A percentile compares a stretch with the other conserved stretches of the same genome.
phyloP scores from a whole-genome alignment of 2,329 filamentous ascomycete species.

The Trichophyton benhamiae region DNA sequence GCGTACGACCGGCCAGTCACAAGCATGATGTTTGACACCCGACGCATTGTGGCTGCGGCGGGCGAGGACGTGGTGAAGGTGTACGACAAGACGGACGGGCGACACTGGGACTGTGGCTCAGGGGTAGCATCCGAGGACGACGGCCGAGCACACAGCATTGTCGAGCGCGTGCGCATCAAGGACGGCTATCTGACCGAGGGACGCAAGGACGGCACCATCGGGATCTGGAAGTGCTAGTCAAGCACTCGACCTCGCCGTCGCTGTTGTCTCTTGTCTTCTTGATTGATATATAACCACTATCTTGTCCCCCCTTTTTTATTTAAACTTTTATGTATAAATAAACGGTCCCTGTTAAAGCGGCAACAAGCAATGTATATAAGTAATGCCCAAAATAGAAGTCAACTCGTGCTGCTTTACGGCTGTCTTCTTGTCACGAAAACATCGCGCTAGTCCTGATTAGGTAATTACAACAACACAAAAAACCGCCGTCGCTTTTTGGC shows the following conservation, averaged over 20 bases:
- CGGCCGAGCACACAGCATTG: constrained; percentile 51
- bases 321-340: background rate
- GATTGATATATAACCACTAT: no score
- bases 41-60: constrained; percentile 78
- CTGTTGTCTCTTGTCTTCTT: background rate
- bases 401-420: background rate
- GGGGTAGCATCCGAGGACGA: constrained; percentile 57
- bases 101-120: constrained; percentile 92
- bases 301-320: background rate
- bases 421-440: background rate
- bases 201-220: constrained; percentile 72
- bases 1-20: constrained; percentile 87
- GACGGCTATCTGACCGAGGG: constrained; percentile 93
- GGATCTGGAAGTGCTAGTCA: constrained; percentile 67
- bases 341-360: background rate
- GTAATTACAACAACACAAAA: constrained; percentile 1
- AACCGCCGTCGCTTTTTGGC: background rate
- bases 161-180: constrained; percentile 79
- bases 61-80: constrained; percentile 93
- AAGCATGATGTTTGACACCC: constrained; percentile 91
- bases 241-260: background rate
- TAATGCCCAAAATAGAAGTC: background rate
- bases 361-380: background rate
- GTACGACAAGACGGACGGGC: constrained; percentile 91
- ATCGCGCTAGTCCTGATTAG: background rate